Evolutionary conservation across 495 filamentous ascomycete genomes (phyloP), one percentile per base, ranked within the genome.

Genomic region (Penicillium bovifimosum): DNA sequence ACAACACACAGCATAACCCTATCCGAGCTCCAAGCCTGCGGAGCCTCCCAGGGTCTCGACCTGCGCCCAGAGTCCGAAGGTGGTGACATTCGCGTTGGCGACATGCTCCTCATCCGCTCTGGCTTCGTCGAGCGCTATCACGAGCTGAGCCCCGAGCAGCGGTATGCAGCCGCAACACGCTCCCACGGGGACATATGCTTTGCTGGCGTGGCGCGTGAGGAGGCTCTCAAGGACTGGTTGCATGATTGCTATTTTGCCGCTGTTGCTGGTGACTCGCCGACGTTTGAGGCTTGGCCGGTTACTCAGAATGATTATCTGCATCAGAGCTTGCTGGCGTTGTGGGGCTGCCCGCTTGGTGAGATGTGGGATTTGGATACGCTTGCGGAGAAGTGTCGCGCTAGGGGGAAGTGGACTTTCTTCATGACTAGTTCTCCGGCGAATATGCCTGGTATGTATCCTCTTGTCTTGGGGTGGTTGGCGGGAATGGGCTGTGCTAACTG

Each of bases 101-200:
- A 90, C 54, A 79, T 90, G 28, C 72, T 90, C 16, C 74, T 90
- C 44, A 58, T 90, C 28, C 77, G 87, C 36, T 83, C 78, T 1
- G 86, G 87, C 0, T 85, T 84, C 60, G 79, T 82, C 28, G 76
- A 83, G 41, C 62, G 75, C 9, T 82, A 87, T 54, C 59, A 79
- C 48, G 53, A 55, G 17, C 69, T 76, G 16, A 52, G 60, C 1
- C 53, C 62, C 0, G 74, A 70, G 24, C 76, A 74, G 47, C 67
- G 75, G 35, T 54, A 56, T 11, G 66, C 55, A 18, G 66, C 62
- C 3, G 75, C 70, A 9, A 56, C 70, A 24, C 72, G 78, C 39
- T 55, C 59, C n/a, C 72, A 71, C 36, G 74, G 75, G 14, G 66
- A 73, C 5, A 69, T 82, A 48, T 55, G 66, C 10, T 85, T 80